Evolutionary conservation across 2,329 filamentous ascomycete species (phyloP), one percentile per base, ranked within the genome.

Genomic region (Hymenoscyphus fructigenus): DNA sequence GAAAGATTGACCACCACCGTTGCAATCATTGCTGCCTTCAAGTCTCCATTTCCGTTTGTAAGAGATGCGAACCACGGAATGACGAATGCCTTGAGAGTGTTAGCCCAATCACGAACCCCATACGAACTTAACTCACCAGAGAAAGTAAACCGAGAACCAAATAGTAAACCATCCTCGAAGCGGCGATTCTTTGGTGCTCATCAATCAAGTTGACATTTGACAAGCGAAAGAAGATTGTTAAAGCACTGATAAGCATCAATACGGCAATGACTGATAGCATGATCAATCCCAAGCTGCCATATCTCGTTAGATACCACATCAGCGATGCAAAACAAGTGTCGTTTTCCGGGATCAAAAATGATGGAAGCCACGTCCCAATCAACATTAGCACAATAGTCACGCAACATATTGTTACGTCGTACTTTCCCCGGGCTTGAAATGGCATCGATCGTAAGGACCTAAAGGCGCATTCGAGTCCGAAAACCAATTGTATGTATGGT

Each of bases 141-240:
- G 82, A 86, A 59, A 84, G 75, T 62, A 86, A 78, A 17, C 82
- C 85, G 61, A 89, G 74, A 1, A 82, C 75, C 67, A 75, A 78
- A 73, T 88, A 91, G 74, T 89, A 91, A 12, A 89, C 85, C 86
- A 91, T 90, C 66, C 86, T 82, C 6, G 88, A 90, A 3, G 88
- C 88, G 38, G 85, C 81, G 64, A 87, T 82, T 57, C 88, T 80
- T 74, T 91, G 86, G 17, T 82, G 80, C 23, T 82, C 78, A 47
- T 87, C 85, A 60, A 90, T 81, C 17, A 80, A 79, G 15, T 81
- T 77, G 65, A 81, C 83, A 38, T 81, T 81, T 68, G 82, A 83
- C 28, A 91, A 78, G 66, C 83, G 84, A 47, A 84, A 74, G 72
- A 85, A 88, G 59, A 90, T 83, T 29, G 83, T 75, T 14, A 82